Evolutionary conservation across 139 green algal genomes (phyloP), one percentile per base, ranked within the genome.

Genomic region (Closterium sp.): DNA sequence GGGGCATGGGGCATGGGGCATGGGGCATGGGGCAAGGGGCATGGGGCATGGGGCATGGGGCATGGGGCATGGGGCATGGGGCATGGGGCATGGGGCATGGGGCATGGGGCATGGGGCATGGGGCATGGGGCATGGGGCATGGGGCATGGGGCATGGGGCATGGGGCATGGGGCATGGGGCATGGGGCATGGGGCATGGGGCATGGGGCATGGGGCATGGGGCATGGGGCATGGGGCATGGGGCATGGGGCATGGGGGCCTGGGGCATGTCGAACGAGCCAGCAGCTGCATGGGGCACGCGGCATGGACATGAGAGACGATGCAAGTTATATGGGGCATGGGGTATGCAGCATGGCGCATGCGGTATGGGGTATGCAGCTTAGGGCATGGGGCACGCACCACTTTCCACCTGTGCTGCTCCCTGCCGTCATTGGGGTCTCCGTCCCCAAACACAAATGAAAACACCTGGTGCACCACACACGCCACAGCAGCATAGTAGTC

Each of bases 361-460:
- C 55, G n/a, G n/a, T n/a, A 76, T 76, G 55, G 55, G 2, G 4
- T 2, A 76, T 76, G 55, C 16, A 19, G 55, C 12, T 28, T 3
- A 76, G 12, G 16, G 55, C 55, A 76, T 76, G 2, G 10, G 55
- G 55, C 55, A 76, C 93, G 84, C 33, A 99, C 95, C 69, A 89
- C 36, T 32, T 94, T 90, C 97, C 97, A 99, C 1, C 97, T 95
- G 36, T 90, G 83, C 88, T 96, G 94, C 55, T 99, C 97, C 30
- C 95, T 97, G 34, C 88, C 94, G 3, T 91, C 38, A 90, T 99
- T 99, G 10, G 97, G 97, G 94, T 99, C 95, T 0, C 98, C 98
- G 93, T 99, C 98, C 0, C 98, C 98, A 95, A 99, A 99, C 43
- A 99, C 98, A 92, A 98, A 99, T 3, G 94, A 97, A 93, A 99